A percentile compares a stretch with the other conserved stretches of the same genome.
These are phyloP conservation scores for Camellia oleifera DNA, from an alignment of 179 eudicot genomes.

Conservation along the genomic window DNA sequence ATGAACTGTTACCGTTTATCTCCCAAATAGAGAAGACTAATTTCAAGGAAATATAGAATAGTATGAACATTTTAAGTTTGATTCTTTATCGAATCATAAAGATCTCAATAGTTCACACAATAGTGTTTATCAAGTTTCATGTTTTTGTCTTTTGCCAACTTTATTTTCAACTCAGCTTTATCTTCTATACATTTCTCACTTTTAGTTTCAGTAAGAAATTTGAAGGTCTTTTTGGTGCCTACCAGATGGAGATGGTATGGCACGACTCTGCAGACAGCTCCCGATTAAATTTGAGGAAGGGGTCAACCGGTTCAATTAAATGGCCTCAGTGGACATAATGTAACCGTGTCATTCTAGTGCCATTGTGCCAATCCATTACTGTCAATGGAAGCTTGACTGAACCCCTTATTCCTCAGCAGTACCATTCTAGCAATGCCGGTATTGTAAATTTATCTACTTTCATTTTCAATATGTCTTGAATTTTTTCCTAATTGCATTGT, in stretches of 20 bases:
- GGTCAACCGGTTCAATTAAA: constrained; percentile 37
- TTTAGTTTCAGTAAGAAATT: neutral
- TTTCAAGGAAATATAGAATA: neutral
- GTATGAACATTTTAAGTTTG: too few relatives aligned
- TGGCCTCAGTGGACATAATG: constrained; percentile 55
- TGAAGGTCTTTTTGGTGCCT: constrained; percentile 15
- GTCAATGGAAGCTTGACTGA: neutral
- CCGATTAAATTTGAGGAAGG: constrained; percentile 43
- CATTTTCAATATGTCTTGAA: neutral
- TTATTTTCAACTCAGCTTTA: neutral
- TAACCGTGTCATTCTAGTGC: neutral
- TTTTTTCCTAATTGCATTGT: neutral
- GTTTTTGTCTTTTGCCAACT: neutral
- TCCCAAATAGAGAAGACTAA: neutral
- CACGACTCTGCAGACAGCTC: constrained; percentile 50
- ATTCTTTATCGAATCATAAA: too few relatives aligned
- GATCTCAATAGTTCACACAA: neutral
- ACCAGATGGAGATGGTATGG: constrained; percentile 94
- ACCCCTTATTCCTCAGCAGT: neutral
- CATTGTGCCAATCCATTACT: neutral
- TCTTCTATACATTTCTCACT: too few relatives aligned
- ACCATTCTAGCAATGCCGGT: neutral
- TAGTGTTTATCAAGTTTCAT: neutral
- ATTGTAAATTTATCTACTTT: constrained; percentile 9
- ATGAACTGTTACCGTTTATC: too few relatives aligned